Evolutionary conservation across 257 asterid genomes (phyloP).

Genomic region (Scutellaria barbata): DNA sequence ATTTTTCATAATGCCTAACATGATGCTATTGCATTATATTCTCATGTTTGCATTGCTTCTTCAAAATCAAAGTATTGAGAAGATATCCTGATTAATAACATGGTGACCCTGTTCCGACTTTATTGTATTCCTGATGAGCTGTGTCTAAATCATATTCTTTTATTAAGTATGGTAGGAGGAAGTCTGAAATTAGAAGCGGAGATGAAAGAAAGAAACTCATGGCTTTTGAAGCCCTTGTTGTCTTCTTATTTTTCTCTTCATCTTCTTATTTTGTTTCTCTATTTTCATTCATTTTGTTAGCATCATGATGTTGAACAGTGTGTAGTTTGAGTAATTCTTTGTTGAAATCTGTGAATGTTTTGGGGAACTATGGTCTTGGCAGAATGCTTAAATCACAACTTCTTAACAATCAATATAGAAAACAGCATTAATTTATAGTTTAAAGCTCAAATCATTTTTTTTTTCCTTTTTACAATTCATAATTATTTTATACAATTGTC

Average conservation of each 20-base stretch:
- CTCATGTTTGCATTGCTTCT: constrained; percentile 32
- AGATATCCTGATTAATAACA: constrained; percentile 19
- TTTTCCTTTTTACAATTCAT: background rate
- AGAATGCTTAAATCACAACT: background rate
- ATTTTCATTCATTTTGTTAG: background rate
- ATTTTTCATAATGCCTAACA: constrained; percentile 31
- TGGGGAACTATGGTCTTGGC: background rate
- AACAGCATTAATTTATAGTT: background rate
- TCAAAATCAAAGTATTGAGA: constrained; percentile 11
- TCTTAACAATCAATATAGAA: constrained; percentile 8
- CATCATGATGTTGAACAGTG: constrained; percentile 2
- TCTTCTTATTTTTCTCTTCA: too few species aligned
- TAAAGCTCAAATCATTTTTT: background rate
- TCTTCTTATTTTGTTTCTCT: too few species aligned
- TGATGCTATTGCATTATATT: constrained; percentile 11
- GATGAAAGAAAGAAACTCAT: constrained; percentile 15
- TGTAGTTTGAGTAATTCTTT: background rate
- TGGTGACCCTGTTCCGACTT: constrained; percentile 33
- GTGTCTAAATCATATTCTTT: constrained; percentile 1
- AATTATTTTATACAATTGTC: constrained; percentile 17
- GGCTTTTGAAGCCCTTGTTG: background rate
- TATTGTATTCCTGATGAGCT: background rate
- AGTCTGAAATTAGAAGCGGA: background rate
- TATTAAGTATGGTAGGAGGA: background rate
- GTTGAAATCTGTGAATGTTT: constrained; percentile 15